Base-by-base conservation (phyloP, 768 basidiomycete genomes). In the Lactifluus echinatus region DNA sequence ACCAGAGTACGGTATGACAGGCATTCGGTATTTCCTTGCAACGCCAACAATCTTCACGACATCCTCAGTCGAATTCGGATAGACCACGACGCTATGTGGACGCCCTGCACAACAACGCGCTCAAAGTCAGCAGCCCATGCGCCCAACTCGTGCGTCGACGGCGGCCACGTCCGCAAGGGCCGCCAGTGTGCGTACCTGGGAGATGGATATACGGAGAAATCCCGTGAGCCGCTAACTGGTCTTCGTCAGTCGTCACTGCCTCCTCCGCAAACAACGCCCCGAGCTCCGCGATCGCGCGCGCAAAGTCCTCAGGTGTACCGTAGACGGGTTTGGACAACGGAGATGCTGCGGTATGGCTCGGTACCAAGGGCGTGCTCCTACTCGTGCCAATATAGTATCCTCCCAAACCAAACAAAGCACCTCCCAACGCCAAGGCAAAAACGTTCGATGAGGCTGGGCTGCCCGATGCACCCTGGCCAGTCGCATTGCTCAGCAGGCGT, bases 41-140 rank as follows among this genome's bases (percentile, higher is more conserved):
- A 92, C 79, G 56, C 87, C 80, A 57, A 96, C 84, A 49, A 90
- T 75, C 57, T 80, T 78, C 54, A 90, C 84, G 2, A 96, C 90
- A 66, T 96, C 93, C 53, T 84, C 82, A 0, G 93, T 95, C 53
- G 74, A 80, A 33, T 69, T 68, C 6, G 83, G 82, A 48, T 78
- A 79, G 50, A 87, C 82, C 24, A 79, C 79, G 70, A 74, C 65
- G 15, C 64, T 62, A 48, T 69, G 68, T 40, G 66, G 64, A 29
- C 69, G 65, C 47, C 70, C 80, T 80, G 59, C 1, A 39, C 26
- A 10, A 34, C 21, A 8, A 6, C 11, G 11, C 21, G 0, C 2
- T 14, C 15, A 37, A 31, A 3, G 46, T 48, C 8, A 55, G 64
- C 40, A 2, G 36, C n/a, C 12, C 39, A 33, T 43, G 14, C n/a